Conservation (phyloP, 495 filamentous ascomycete genomes). For the Trichocladium uniseriatum region DNA sequence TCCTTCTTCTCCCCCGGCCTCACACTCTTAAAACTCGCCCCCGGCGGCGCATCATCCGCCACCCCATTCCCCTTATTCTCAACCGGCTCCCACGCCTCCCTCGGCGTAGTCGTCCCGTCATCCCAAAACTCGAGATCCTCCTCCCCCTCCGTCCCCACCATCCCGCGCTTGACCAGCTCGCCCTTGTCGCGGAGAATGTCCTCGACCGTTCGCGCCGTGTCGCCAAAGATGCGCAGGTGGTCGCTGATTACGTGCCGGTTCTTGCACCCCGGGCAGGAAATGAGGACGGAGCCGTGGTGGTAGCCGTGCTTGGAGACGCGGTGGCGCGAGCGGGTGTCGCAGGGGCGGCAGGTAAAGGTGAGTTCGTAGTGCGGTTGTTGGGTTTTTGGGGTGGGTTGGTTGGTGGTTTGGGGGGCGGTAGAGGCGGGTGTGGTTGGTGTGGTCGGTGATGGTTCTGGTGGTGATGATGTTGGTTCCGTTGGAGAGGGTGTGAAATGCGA, state of each 20-base stretch:
- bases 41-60: slow-evolving; percentile 14
- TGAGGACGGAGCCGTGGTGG: slow-evolving; percentile 76
- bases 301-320: slow-evolving; percentile 85
- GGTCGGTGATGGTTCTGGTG: not conserved
- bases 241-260: slow-evolving; percentile 87
- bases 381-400: slow-evolving; percentile 1
- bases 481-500: slow-evolving; percentile 17
- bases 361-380: slow-evolving; percentile 55
- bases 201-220: slow-evolving; percentile 57
- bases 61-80: slow-evolving; percentile 5
- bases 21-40: slow-evolving; percentile 22
- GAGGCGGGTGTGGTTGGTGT: not conserved
- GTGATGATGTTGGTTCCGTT: not conserved
- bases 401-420: slow-evolving; percentile 5
- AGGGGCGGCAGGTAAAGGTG: slow-evolving; percentile 88
- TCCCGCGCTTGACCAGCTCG: slow-evolving; percentile 53
- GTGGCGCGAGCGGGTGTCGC: slow-evolving; percentile 63
- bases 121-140: slow-evolving; percentile 64
- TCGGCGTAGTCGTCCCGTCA: slow-evolving; percentile 39
- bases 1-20: slow-evolving; percentile 4
- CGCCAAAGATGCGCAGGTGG: slow-evolving; percentile 70
- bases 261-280: slow-evolving; percentile 74
- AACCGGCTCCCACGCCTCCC: slow-evolving; percentile 4
- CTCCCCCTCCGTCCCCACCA: slow-evolving; percentile 40
- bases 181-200: slow-evolving; percentile 60